phyloP scores from a whole-genome alignment of 306 rosid species.

The Glycyrrhiza uralensis region DNA sequence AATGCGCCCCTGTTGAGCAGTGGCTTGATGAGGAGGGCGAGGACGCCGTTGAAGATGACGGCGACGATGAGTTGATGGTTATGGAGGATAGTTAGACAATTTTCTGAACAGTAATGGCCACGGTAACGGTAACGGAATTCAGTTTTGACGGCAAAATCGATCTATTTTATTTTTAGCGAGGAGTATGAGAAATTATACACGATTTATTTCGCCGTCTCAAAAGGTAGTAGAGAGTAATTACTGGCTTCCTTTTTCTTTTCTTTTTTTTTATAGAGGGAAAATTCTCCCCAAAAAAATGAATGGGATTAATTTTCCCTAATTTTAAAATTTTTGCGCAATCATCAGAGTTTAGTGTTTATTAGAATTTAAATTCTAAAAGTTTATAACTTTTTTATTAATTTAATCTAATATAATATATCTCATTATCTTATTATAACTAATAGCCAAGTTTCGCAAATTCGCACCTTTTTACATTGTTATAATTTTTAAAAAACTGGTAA shows the following conservation, averaged over 20 bases:
- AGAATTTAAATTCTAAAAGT: background rate
- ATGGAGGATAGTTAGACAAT: conserved; percentile 48
- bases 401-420: too few species aligned
- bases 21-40: conserved; percentile 74
- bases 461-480: background rate
- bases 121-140: conserved; percentile 4
- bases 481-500: background rate
- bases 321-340: background rate
- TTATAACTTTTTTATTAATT: background rate
- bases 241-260: background rate
- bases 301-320: background rate
- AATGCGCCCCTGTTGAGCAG: conserved; percentile 69
- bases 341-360: conserved; percentile 35
- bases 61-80: conserved; percentile 20
- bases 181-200: background rate
- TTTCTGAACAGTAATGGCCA: background rate
- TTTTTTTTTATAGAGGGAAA: conserved; percentile 24
- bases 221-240: conserved; percentile 3
- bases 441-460: background rate
- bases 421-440: background rate
- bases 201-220: conserved; percentile 19
- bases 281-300: conserved; percentile 18
- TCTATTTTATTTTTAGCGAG: conserved; percentile 42
- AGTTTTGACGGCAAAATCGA: conserved; percentile 3
- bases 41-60: conserved; percentile 33